Percentiles rank a stretch among this genome's conserved stretches.
Evolutionary conservation across 176 grass and related monocot genomes (phyloP).

Genomic region (Tillandsia leiboldiana): DNA sequence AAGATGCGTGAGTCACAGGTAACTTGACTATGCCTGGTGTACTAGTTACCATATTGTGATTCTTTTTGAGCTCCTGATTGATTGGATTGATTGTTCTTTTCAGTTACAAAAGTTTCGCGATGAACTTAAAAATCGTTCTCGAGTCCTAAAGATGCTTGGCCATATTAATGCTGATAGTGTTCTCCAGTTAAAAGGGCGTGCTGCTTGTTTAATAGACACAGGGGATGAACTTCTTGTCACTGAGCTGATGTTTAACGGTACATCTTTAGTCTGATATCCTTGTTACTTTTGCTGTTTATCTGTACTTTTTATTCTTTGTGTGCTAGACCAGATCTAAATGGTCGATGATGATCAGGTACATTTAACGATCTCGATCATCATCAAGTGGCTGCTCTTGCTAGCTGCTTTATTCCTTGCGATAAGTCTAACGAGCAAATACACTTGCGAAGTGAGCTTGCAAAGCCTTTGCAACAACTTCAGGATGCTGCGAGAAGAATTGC

Average conservation of each 20-base stretch:
- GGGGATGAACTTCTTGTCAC: constrained; percentile 96
- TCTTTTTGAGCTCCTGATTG: not conserved
- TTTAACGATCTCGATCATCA: constrained; percentile 99
- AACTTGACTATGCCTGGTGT: constrained; percentile 11
- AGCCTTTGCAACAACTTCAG: constrained; percentile 82
- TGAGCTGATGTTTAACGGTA: constrained; percentile 99
- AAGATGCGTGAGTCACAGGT: constrained; percentile 97
- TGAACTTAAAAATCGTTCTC: constrained; percentile 83
- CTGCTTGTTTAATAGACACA: constrained; percentile 97
- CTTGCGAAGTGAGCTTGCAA: constrained; percentile 80
- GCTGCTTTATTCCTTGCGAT: constrained; percentile 92
- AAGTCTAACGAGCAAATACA: constrained; percentile 98
- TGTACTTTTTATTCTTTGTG: not conserved
- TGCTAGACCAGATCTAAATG: constrained; percentile 5
- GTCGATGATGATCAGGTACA: constrained; percentile 41
- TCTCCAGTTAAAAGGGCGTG: constrained; percentile 89
- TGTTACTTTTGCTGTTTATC: constrained; percentile 1
- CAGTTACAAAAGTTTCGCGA: constrained; percentile 98
- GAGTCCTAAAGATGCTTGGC: constrained; percentile 92
- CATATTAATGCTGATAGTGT: constrained; percentile 93
- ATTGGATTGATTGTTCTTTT: constrained; percentile 10
- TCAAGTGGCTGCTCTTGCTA: constrained; percentile 81
- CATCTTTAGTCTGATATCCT: not conserved
- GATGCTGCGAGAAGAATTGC: constrained; percentile 98
- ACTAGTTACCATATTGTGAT: not conserved